Conservation (phyloP, 257 asterid genomes). For the Mitragyna speciosa region DNA sequence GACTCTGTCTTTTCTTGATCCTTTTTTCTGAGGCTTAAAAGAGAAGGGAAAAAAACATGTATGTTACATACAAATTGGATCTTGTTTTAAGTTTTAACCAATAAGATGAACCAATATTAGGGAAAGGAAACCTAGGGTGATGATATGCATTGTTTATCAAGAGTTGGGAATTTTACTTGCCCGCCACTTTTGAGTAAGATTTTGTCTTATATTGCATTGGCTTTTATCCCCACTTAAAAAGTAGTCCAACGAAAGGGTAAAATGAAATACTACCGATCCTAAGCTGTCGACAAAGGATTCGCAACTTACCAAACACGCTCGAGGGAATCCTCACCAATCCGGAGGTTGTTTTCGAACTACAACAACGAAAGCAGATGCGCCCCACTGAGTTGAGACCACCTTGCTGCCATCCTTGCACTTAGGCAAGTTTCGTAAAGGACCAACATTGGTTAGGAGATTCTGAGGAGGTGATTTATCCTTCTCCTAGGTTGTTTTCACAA, state of each 20-base stretch:
- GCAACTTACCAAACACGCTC: neutral
- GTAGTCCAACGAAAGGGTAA: neutral
- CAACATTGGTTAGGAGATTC: neutral
- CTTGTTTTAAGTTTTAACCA: too few species aligned
- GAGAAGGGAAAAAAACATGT: too few species aligned
- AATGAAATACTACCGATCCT: neutral
- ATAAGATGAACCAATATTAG: neutral
- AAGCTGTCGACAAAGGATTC: constrained; percentile 6
- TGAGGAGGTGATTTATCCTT: neutral
- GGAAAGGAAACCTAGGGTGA: neutral
- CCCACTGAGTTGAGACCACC: constrained; percentile 3
- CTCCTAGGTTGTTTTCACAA: neutral
- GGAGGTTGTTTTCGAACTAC: neutral
- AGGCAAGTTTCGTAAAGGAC: neutral
- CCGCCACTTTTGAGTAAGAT: neutral
- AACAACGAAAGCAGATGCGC: neutral
- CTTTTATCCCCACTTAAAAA: constrained; percentile 3
- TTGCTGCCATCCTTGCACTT: neutral
- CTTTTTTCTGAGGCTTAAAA: too few species aligned
- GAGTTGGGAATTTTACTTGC: neutral
- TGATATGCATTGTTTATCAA: neutral
- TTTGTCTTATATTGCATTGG: neutral
- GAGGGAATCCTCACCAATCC: neutral
- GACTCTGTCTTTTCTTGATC: too few species aligned
- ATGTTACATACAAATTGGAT: too few species aligned